Base-by-base conservation (phyloP, 371 early-diverging fungal species). In the Rhizopus stolonifer region DNA sequence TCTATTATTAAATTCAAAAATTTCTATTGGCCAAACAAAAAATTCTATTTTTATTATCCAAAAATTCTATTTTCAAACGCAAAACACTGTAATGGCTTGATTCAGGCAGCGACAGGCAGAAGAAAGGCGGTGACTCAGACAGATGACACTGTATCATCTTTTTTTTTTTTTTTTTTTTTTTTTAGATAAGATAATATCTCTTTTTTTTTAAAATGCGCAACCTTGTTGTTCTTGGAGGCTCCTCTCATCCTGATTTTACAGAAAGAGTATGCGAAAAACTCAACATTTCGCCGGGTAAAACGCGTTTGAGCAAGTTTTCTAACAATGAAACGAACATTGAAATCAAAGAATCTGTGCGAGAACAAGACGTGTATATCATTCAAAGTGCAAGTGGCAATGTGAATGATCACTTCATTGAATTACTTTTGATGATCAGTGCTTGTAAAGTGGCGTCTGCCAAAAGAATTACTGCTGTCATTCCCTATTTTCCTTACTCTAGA, bases 291-390 rank as follows among this genome's bases (percentile, higher is more conserved):
- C 61, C 64, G 9, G 72, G 70, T 57, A 94, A 93, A 65, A 91
- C 88, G 46, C 82, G 81, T 24, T 93, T 94, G 11, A 71, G 86
- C 69, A 95, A 96, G 74, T 94, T 92, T 84, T 90, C 93, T 29
- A 97, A 97, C 83, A 91, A 94, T 71, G 98, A 97, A 64, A 96
- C 95, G n/a, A 88, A 91, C 11, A 94, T 96, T 18, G 93, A 90
- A 17, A 92, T 97, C 62, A 93, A 94, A 47, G 95, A 97, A 77
- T 94, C 94, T 14, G 94, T 93, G 29, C 89, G 92, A 69, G 91
- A 91, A 54, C 87, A 91, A 69, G 93, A 91, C 69, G 93, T 93
- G 38, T 92, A 81, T 64, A 88, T 92, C 67, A 80, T 92, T 60
- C 93, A 92, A 69, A 85, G 88, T 10, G 91, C 91, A 26, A 88